Percentiles rank a stretch among this genome's conserved stretches.
Conservation (phyloP, 495 filamentous ascomycete species). For the Evansstolkia leycettana region DNA sequence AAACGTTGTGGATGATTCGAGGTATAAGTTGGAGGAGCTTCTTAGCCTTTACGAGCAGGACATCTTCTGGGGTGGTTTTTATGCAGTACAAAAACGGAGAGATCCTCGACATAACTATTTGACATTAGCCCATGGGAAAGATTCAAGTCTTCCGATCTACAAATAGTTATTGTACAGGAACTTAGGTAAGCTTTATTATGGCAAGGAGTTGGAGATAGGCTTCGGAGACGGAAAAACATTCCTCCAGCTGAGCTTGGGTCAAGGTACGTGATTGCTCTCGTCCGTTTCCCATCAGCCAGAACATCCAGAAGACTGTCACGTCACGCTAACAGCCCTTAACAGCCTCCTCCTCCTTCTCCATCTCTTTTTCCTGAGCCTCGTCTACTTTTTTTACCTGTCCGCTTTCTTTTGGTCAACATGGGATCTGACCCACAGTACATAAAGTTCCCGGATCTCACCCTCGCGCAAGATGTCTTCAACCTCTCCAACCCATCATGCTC, state of each 20-base stretch:
- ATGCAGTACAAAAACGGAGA: too few relatives aligned
- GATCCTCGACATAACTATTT: too few relatives aligned
- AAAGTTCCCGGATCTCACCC: constrained; percentile 81
- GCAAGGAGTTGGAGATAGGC: too few relatives aligned
- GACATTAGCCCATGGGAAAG: too few relatives aligned
- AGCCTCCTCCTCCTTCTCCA: constrained; percentile 5
- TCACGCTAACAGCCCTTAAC: background rate
- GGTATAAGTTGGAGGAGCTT: too few relatives aligned
- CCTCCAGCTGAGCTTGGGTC: constrained; percentile 31
- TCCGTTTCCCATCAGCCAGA: constrained; percentile 10
- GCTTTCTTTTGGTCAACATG: constrained; percentile 38
- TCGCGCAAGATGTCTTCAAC: constrained; percentile 95
- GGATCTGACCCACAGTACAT: constrained; percentile 95
- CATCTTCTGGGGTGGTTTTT: too few relatives aligned
- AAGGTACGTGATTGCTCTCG: constrained; percentile 22
- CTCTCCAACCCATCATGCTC: constrained; percentile 79
- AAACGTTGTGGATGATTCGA: too few relatives aligned
- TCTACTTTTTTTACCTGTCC: constrained; percentile 1
- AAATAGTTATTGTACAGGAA: too few relatives aligned
- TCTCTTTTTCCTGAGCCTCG: constrained; percentile 4
- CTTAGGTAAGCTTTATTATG: too few relatives aligned
- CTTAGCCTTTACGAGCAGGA: too few relatives aligned
- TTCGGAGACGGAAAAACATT: constrained; percentile 24
- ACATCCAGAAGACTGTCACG: constrained; percentile 4
- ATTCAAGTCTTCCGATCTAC: too few relatives aligned